Base-by-base conservation (phyloP, 768 basidiomycete genomes). In the Inosperma sp. region DNA sequence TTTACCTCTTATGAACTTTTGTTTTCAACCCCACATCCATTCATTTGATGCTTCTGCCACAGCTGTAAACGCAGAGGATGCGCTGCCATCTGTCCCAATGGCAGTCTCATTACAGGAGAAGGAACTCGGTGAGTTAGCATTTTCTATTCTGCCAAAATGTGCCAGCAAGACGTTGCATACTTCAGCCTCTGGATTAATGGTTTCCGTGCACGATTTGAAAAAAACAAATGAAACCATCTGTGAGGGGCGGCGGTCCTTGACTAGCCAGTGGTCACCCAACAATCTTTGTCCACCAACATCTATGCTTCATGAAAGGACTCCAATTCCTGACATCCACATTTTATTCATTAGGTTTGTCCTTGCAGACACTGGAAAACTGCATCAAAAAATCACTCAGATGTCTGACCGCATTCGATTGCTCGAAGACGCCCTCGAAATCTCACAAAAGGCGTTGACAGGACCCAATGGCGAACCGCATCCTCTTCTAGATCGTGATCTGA, bases 1-100 rank as follows among this genome's bases (percentile, higher is more conserved):
- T 41, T 19, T 27, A 21, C 13, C 29, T 44, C 27, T n/a, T n/a
- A 33, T 21, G 23, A 33, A 23, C 19, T 7, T 10, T 30, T 22
- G 22, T 17, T 53, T 29, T 6, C 40, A 16, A 13, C 23, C 10
- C 16, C 31, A 12, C 10, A 34, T 2, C 21, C 25, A 14, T 9
- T 29, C 29, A 8, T 16, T 34, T 21, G 13, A 22, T 31, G 8
- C 45, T 45, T 8, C 31, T 31, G 22, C 37, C 27, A 26, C 51
- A 77, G 76, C 45, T 84, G 86, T 64, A 86, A 81, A 61, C 79
- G 86, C 34, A 72, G 86, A 57, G 86, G 86, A 23, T 88, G 86
- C 59, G 79, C 82, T 5, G 82, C 82, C 9, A 88, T 89, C 48
- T 89, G 87, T 66, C 86, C 85, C 3, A 87, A 87, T 58, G 86